A percentile compares a stretch with the other conserved stretches of the same genome.
phyloP scores from a whole-genome alignment of 1,139 yeast genomes.

The Candida glucosophila region DNA sequence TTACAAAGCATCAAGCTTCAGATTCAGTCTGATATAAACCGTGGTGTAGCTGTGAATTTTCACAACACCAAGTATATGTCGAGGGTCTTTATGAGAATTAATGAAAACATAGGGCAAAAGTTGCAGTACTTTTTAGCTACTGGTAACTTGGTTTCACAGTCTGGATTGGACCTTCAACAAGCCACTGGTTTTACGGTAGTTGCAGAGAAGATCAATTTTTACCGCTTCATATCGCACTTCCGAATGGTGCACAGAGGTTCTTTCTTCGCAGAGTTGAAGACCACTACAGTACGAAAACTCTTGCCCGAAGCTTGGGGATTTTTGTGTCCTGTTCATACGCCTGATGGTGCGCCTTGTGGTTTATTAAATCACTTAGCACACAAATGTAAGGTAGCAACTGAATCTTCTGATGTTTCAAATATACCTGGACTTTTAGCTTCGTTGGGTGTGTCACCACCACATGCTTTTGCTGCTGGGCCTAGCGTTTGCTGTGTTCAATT shows the following conservation, averaged over 20 bases:
- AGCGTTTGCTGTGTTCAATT: slow-evolving; percentile 80
- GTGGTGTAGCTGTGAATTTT: slow-evolving; percentile 80
- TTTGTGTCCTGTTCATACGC: slow-evolving; percentile 98
- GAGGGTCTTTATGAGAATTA: slow-evolving; percentile 69
- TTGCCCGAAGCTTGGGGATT: slow-evolving; percentile 99
- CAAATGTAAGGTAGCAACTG: slow-evolving; percentile 81
- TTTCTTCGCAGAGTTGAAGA: slow-evolving; percentile 94
- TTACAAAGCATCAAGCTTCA: slow-evolving; percentile 65
- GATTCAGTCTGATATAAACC: slow-evolving; percentile 69
- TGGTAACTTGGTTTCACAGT: slow-evolving; percentile 93
- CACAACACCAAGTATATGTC: slow-evolving; percentile 75
- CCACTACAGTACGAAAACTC: slow-evolving; percentile 93
- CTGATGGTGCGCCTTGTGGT: slow-evolving; percentile 99
- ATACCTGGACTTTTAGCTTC: slow-evolving; percentile 61
- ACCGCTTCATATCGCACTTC: slow-evolving; percentile 94
- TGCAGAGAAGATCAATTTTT: slow-evolving; percentile 95
- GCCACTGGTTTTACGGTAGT: slow-evolving; percentile 98
- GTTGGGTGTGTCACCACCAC: slow-evolving; percentile 78
- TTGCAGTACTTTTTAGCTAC: slow-evolving; percentile 91
- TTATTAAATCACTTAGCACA: slow-evolving; percentile 92
- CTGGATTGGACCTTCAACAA: slow-evolving; percentile 96
- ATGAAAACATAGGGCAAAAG: slow-evolving; percentile 92
- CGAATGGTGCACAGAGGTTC: slow-evolving; percentile 99
- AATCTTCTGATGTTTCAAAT: slow-evolving; percentile 61
- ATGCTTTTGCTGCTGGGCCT: slow-evolving; percentile 82